A percentile compares a stretch with the other conserved stretches of the same genome.
These are phyloP conservation scores for Trichophyton schoenleinii DNA, from an alignment of 2,329 filamentous ascomycete species.

Conservation along the genomic window DNA sequence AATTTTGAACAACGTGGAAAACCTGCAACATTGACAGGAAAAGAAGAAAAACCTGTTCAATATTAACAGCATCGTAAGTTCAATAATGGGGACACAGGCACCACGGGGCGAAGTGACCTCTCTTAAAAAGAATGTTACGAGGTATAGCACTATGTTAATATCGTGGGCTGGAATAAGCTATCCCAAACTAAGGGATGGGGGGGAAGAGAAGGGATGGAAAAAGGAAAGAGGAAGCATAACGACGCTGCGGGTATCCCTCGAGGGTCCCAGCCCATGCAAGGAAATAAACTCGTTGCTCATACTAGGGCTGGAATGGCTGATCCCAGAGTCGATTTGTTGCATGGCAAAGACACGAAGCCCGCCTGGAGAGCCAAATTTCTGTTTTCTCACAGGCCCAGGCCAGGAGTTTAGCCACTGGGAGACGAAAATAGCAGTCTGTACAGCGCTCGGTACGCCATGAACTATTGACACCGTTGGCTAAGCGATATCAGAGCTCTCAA, in stretches of 20 bases:
- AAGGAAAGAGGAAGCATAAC: background rate
- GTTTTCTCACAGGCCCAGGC: background rate
- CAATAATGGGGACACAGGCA: background rate
- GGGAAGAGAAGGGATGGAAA: background rate
- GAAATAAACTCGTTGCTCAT: background rate
- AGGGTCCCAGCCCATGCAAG: background rate
- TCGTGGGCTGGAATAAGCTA: background rate
- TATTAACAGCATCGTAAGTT: background rate
- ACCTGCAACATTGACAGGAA: background rate
- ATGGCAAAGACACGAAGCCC: background rate
- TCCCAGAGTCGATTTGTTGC: background rate
- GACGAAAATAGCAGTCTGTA: background rate
- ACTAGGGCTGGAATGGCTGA: background rate
- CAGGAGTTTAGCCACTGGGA: background rate
- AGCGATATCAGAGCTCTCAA: background rate
- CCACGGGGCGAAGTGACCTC: background rate
- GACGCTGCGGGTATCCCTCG: background rate
- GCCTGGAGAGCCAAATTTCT: background rate
- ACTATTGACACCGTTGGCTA: background rate
- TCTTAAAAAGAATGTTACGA: background rate
- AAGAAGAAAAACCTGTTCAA: background rate
- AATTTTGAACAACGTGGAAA: slow-evolving; percentile 1
- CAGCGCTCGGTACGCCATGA: background rate
- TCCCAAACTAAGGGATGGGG: background rate
- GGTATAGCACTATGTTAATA: background rate